phyloP scores from a whole-genome alignment of 345 rosid species.

The Anacardium occidentale region DNA sequence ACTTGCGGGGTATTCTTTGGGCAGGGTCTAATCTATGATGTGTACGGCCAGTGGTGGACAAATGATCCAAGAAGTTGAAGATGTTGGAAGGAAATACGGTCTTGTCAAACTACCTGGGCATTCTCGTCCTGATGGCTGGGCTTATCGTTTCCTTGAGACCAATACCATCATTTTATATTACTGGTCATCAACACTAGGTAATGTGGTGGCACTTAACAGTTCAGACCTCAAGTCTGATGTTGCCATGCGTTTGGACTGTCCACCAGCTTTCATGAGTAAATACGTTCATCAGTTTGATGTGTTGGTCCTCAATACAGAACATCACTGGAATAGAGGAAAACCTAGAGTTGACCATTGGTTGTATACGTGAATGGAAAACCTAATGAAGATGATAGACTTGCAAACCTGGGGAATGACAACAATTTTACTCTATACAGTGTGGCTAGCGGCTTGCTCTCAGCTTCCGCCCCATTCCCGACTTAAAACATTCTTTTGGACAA shows the following conservation, averaged over 20 bases:
- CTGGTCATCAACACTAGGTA: conserved; percentile 67
- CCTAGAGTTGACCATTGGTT: conserved; percentile 65
- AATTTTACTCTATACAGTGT: conserved; percentile 54
- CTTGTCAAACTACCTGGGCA: conserved; percentile 51
- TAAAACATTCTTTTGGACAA: conserved; percentile 65
- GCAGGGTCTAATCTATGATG: conserved; percentile 75
- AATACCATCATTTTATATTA: conserved; percentile 73
- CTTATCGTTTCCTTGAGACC: conserved; percentile 53
- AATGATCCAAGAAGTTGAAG: conserved; percentile 51
- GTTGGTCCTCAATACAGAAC: conserved; percentile 72
- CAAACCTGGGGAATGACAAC: conserved; percentile 48
- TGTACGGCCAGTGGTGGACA: conserved; percentile 73
- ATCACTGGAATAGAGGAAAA: conserved; percentile 86
- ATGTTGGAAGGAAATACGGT: conserved; percentile 60
- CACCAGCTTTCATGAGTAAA: conserved; percentile 63
- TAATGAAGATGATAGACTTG: conserved; percentile 33
- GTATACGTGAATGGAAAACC: conserved; percentile 58
- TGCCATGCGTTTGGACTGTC: conserved; percentile 76
- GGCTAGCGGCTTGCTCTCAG: conserved; percentile 56
- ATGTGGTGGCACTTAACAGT: conserved; percentile 48
- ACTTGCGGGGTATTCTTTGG: conserved; percentile 81
- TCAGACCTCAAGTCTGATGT: conserved; percentile 31
- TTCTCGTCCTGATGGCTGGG: conserved; percentile 72
- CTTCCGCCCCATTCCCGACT: conserved; percentile 51
- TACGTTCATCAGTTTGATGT: conserved; percentile 53